Conservation (phyloP, 2,329 filamentous ascomycete species). For the Alternaria infectoria region DNA sequence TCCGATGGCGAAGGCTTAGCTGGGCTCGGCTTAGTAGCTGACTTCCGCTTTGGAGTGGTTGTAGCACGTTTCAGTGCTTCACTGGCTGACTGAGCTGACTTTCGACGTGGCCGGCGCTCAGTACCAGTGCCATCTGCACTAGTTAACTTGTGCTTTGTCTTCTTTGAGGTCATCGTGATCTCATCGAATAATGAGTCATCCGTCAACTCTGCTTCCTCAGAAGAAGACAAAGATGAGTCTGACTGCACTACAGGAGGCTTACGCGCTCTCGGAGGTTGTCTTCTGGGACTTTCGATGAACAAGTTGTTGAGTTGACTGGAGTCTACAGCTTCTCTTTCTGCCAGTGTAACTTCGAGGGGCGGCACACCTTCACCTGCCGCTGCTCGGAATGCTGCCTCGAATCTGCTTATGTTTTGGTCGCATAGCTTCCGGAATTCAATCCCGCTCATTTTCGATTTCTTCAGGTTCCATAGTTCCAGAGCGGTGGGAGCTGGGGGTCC, state of each 20-base stretch:
- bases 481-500: background rate
- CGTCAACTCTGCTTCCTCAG: slow-evolving; percentile 1
- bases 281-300: background rate
- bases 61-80: background rate
- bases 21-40: background rate
- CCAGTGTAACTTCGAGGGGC: background rate
- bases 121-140: background rate
- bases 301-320: slow-evolving; percentile 17
- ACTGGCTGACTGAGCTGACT: background rate
- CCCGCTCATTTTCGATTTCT: background rate
- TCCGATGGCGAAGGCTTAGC: background rate
- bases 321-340: background rate
- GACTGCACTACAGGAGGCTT: slow-evolving; percentile 25
- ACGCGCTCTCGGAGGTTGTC: slow-evolving; percentile 5
- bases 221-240: slow-evolving; percentile 16
- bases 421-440: background rate
- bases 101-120: background rate
- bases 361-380: background rate
- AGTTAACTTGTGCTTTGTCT: background rate
- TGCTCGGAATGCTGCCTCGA: slow-evolving; percentile 12
- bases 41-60: background rate
- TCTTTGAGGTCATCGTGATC: background rate
- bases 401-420: slow-evolving; percentile 23
- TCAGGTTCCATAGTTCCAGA: background rate
- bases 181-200: slow-evolving; percentile 15